Conservation (phyloP, 805 yeast species). For the Jamesozyma rosinii region DNA sequence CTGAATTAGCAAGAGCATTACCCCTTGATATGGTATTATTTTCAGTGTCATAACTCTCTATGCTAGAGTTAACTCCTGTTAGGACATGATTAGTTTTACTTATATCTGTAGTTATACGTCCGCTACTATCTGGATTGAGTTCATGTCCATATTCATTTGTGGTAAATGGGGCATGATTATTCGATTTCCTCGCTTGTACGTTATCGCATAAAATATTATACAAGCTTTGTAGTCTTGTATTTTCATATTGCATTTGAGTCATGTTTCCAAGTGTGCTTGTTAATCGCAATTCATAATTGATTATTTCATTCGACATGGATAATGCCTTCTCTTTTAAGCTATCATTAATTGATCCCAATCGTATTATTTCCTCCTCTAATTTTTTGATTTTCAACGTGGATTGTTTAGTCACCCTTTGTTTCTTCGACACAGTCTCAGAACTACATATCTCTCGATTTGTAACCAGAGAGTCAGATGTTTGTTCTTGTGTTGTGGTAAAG, state of each 20-base stretch:
- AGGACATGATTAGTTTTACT: not conserved
- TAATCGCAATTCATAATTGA: conserved; percentile 16
- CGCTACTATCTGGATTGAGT: not conserved
- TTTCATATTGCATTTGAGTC: conserved; percentile 1
- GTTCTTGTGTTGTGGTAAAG: too few species aligned
- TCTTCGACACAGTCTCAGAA: not conserved
- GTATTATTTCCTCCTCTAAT: not conserved
- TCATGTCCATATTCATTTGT: not conserved
- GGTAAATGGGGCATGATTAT: not conserved
- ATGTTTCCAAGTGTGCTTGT: conserved; percentile 14
- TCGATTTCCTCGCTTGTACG: not conserved
- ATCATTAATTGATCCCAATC: not conserved
- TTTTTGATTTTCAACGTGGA: not conserved
- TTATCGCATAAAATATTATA: conserved; percentile 3
- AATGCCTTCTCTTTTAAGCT: not conserved
- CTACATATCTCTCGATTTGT: too few species aligned
- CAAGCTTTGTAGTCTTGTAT: not conserved
- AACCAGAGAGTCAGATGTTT: too few species aligned
- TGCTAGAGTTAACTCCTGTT: too few species aligned
- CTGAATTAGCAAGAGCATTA: not conserved
- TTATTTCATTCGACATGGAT: conserved; percentile 13
- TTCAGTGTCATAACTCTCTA: too few species aligned
- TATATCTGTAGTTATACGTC: not conserved
- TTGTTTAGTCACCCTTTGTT: not conserved
- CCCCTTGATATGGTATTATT: not conserved